Base-by-base conservation (phyloP, 2,329 filamentous ascomycete species). In the Mycosphaerella sp. region DNA sequence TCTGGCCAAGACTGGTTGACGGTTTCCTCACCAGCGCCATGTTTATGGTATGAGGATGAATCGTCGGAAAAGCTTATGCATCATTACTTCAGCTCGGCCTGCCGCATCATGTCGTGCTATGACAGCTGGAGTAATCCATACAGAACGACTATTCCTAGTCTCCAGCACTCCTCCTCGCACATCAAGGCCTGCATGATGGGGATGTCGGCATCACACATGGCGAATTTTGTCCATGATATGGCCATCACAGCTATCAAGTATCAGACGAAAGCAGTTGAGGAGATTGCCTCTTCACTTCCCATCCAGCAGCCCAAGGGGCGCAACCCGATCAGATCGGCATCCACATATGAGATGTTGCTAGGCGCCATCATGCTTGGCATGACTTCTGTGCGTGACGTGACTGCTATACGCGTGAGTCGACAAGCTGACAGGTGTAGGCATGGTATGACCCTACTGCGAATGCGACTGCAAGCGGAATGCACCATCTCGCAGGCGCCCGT, bases 361-460 rank as follows among this genome's bases (percentile, higher is more conserved):
- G 54, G 54, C 17, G 53, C 54, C 10, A 53, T 57, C 38, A 57
- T 57, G 36, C 42, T 57, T 4, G 54, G 54, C 7, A 53, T 57
- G 54, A 57, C 54, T 45, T 57, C 54, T 10, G 53, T 55, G 14
- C 29, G 53, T 51, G 12, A 11, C 4, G 14, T 45, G 8, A 9
- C 21, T 21, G 10, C 6, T 29, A 29, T 45, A 3, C 4, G 29
- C 17, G 11, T 21, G 12, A 8, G 29, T 34, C 6, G 38, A 23
- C 7, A 14, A 23, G 14, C 47, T 41, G 38, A 29, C 43, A 14
- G 11, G 6, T 12, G 7, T 34, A 56, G 50, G 52, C 56, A 11
- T 58, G 56, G 56, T 49, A 58, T 34, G 52, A 58, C 36, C 38
- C 53, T 17, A 42, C 40, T 5, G 17, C n/a, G 10, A 14, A n/a